phyloP scores from a whole-genome alignment of 176 grass and related monocot genomes.

The Tuctoria greenei region DNA sequence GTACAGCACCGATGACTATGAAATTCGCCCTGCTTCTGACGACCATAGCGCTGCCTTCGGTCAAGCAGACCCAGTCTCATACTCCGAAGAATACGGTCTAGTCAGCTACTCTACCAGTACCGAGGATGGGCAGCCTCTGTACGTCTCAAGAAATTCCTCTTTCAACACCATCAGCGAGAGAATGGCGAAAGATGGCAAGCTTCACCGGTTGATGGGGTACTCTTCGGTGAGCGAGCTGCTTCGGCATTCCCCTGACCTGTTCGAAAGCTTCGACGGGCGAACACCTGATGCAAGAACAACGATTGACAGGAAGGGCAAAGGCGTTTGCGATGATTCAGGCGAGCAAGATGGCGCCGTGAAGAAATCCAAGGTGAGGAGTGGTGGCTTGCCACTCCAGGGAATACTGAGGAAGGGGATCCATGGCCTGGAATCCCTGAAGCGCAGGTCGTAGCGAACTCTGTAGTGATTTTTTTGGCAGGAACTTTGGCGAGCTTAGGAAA shows the following conservation, averaged over 20 bases:
- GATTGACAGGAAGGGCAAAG: conserved; percentile 43
- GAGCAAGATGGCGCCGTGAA: background rate
- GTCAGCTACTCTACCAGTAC: conserved; percentile 48
- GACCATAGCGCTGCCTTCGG: background rate
- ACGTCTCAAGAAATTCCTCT: conserved; percentile 74
- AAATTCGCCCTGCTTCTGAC: conserved; percentile 12
- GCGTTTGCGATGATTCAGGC: conserved; percentile 7
- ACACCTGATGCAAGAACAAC: background rate
- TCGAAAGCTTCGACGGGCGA: conserved; percentile 42
- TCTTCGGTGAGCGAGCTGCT: conserved; percentile 57
- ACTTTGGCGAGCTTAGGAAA: background rate
- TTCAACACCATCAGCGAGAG: conserved; percentile 43
- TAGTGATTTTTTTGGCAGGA: background rate
- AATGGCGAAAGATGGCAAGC: conserved; percentile 41
- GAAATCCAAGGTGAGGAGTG: conserved; percentile 24
- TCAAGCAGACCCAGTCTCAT: conserved; percentile 47
- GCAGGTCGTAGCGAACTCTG: conserved; percentile 1
- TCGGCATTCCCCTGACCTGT: conserved; percentile 32
- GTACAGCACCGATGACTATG: conserved; percentile 41
- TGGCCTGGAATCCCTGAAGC: conserved; percentile 31
- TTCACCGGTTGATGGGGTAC: conserved; percentile 84
- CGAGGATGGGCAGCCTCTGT: conserved; percentile 48
- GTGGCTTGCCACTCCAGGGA: conserved; percentile 24
- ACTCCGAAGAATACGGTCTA: conserved; percentile 59
- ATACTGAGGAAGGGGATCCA: conserved; percentile 49